Evolutionary conservation across 2,329 filamentous ascomycete genomes (phyloP).

Genomic region (Aspergillus fijiensis): DNA sequence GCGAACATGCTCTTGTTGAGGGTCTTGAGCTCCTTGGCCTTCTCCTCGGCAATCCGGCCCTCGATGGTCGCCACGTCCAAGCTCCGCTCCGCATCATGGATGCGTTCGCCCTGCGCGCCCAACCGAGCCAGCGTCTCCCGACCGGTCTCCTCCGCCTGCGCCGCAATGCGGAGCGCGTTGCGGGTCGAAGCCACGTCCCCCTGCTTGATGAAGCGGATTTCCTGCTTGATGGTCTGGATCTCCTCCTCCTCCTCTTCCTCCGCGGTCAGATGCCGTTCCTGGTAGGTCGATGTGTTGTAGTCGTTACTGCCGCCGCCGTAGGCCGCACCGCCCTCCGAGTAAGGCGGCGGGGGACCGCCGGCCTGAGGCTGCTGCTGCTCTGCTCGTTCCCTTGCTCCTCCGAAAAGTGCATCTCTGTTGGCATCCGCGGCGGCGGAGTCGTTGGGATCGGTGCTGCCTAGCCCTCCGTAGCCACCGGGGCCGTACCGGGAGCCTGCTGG

Average conservation of each 20-base stretch:
- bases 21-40: constrained; percentile 77
- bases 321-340: constrained; percentile 24
- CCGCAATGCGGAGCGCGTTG: constrained; percentile 67
- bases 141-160: constrained; percentile 69
- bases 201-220: constrained; percentile 74
- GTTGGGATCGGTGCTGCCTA: constrained; percentile 51
- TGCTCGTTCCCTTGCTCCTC: constrained; percentile 53
- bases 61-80: constrained; percentile 77
- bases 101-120: constrained; percentile 73
- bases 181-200: constrained; percentile 71
- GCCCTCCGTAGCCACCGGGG: constrained; percentile 56
- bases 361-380: constrained; percentile 42
- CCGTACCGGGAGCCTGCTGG: constrained; percentile 49
- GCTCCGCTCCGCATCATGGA: constrained; percentile 80
- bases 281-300: constrained; percentile 50
- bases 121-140: constrained; percentile 70
- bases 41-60: constrained; percentile 73
- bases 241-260: constrained; percentile 76
- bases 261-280: constrained; percentile 74
- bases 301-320: constrained; percentile 39
- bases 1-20: constrained; percentile 91
- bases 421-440: constrained; percentile 53
- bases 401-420: constrained; percentile 59
- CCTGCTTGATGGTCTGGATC: constrained; percentile 68
- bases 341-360: constrained; percentile 30